Conservation (phyloP, 768 basidiomycete species). For the Pluteus cervinus region DNA sequence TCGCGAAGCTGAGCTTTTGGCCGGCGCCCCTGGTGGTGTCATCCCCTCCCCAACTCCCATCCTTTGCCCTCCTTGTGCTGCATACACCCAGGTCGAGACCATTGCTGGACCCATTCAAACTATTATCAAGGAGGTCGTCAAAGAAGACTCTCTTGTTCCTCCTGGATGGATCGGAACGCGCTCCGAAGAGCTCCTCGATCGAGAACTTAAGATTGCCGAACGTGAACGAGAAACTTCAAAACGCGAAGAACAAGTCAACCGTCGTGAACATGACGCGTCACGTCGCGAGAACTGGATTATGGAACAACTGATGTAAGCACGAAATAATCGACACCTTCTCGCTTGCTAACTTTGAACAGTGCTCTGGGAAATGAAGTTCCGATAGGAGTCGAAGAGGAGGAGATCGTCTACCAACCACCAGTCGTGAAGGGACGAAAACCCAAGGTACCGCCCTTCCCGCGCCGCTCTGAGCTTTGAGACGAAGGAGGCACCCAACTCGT, state of each 20-base stretch:
- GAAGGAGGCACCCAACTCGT: slow-evolving; percentile 65
- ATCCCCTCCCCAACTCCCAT: slow-evolving; percentile 46
- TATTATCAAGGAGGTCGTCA: slow-evolving; percentile 83
- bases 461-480: slow-evolving; percentile 93
- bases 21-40: slow-evolving; percentile 79
- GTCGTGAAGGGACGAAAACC: slow-evolving; percentile 67
- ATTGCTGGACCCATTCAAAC: slow-evolving; percentile 59
- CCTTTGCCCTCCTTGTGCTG: slow-evolving; percentile 53
- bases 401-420: slow-evolving; percentile 71
- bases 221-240: slow-evolving; percentile 83
- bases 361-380: slow-evolving; percentile 65
- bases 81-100: slow-evolving; percentile 50
- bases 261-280: slow-evolving; percentile 81
- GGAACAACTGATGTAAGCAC: slow-evolving; percentile 81
- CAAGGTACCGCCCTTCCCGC: slow-evolving; percentile 86
- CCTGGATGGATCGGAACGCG: slow-evolving; percentile 79
- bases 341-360: slow-evolving; percentile 24
- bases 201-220: slow-evolving; percentile 80
- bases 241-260: slow-evolving; percentile 81
- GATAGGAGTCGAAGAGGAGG: slow-evolving; percentile 69
- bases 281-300: slow-evolving; percentile 88
- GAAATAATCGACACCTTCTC: background rate
- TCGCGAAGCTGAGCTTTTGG: slow-evolving; percentile 80
- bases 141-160: slow-evolving; percentile 72
- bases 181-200: slow-evolving; percentile 76